Conservation (phyloP, 2,329 filamentous ascomycete genomes). For the Claviceps digitariae region DNA sequence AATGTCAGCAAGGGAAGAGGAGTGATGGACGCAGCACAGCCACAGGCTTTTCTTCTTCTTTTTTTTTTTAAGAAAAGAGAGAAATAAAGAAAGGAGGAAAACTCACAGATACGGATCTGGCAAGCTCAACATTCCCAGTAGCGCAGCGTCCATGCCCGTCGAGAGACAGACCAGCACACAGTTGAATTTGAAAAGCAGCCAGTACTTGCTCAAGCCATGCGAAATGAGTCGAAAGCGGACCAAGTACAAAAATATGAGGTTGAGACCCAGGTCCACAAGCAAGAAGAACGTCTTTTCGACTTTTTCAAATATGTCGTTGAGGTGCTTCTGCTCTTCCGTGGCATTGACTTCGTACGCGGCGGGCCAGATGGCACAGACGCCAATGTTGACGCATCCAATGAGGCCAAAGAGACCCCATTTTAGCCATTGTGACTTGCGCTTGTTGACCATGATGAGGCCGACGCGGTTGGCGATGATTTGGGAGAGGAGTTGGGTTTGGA, state of each 20-base stretch:
- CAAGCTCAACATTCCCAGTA: constrained; percentile 13
- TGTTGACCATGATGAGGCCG: constrained; percentile 25
- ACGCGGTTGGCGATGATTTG: constrained; percentile 33
- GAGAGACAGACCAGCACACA: constrained; percentile 32
- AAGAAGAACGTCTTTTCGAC: constrained; percentile 33
- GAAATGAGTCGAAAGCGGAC: constrained; percentile 33
- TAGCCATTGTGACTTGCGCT: constrained; percentile 17
- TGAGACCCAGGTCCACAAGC: constrained; percentile 32
- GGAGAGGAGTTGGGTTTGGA: constrained; percentile 26
- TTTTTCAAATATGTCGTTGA: constrained; percentile 13
- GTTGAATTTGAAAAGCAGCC: constrained; percentile 34
- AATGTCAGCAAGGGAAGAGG: neutral
- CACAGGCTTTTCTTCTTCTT: neutral
- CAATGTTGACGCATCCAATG: constrained; percentile 24
- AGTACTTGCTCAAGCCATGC: constrained; percentile 35
- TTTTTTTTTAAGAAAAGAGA: neutral
- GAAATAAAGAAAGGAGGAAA: neutral
- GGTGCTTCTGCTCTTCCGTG: constrained; percentile 3
- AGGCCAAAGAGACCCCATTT: constrained; percentile 22
- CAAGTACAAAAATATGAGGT: constrained; percentile 33
- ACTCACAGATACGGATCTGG: constrained; percentile 4
- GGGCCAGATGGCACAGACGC: constrained; percentile 28
- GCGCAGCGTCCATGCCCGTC: constrained; percentile 29
- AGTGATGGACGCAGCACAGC: no score
- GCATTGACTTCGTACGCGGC: constrained; percentile 15